Evolutionary conservation across 2,329 filamentous ascomycete species (phyloP), one percentile per base, ranked within the genome.

Genomic region (Trichoderma arundinaceum): DNA sequence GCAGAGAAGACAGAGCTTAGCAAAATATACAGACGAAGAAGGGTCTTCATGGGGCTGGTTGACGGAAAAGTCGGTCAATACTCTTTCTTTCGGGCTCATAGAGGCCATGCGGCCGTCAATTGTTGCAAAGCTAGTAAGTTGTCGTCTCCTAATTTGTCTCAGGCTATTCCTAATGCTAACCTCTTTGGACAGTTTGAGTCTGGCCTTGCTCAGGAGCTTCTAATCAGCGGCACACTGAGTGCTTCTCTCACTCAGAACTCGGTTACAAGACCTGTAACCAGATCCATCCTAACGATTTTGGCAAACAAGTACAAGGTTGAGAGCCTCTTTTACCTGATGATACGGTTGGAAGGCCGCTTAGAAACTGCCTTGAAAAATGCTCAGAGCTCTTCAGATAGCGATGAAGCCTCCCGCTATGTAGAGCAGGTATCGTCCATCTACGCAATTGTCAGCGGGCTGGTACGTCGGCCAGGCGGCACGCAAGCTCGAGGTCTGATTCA

Each of bases 241-340:
- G 53, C 52, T 7, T 59, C 64, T 8, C 44, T 62, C 0, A 12
- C 56, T 3, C 60, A 39, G 1, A 68, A 68, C 38, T 19, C 66
- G 6, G 66, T 70, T 32, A 69, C 69, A 41, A 67, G 71, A 69
- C 68, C 74, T 66, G 76, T 74, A 60, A 71, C 71, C 13, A 71
- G 75, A 33, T 77, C 76, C 0, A 78, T 83, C 10, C 72, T 82
- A 10, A 76, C 78, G 2, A 74, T 80, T 3, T 69, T 83, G 33
- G 76, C 80, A 56, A 83, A 84, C 70, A 84, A 82, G 67, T 77
- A 79, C 70, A 77, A 77, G 39, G 72, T 79, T 17, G 79, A 79
- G 68, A 74, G 69, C 7, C 57, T 73, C 7, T 68, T 68, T 7
- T 65, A 67, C 6, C 66, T 79, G 4, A 70, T 77, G 43, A 15